Evolutionary conservation across 2,329 filamentous ascomycete genomes (phyloP).

Genomic region (Colletotrichum agaves): DNA sequence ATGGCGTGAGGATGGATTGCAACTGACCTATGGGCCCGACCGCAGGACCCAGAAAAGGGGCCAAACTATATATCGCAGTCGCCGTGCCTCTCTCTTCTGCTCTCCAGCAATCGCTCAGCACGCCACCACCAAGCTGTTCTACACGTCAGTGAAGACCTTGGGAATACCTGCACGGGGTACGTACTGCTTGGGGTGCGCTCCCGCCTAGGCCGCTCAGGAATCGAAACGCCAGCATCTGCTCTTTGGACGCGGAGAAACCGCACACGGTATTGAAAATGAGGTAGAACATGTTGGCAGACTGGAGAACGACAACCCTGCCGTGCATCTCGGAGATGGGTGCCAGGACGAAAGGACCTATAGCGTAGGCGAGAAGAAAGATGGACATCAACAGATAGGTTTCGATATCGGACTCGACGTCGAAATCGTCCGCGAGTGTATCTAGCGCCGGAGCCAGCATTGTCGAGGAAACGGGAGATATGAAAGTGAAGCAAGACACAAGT

Average conservation of each 20-base stretch:
- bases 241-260: conserved; percentile 57
- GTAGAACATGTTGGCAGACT: conserved; percentile 60
- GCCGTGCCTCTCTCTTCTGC: conserved; percentile 52
- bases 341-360: conserved; percentile 62
- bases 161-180: neutral
- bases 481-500: conserved; percentile 55
- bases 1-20: no score
- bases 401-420: conserved; percentile 55
- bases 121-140: conserved; percentile 54
- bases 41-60: conserved; percentile 56
- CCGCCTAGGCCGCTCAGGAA: conserved; percentile 60
- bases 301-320: conserved; percentile 57
- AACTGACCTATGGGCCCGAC: conserved; percentile 52
- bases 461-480: conserved; percentile 66
- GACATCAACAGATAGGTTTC: conserved; percentile 64
- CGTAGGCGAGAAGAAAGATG: conserved; percentile 68
- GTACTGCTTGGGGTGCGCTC: conserved; percentile 57
- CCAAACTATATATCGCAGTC: conserved; percentile 48
- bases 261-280: conserved; percentile 65
- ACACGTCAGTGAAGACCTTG: neutral
- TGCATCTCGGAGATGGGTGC: conserved; percentile 64
- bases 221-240: conserved; percentile 60
- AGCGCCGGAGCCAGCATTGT: conserved; percentile 62
- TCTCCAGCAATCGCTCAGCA: conserved; percentile 60
- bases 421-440: conserved; percentile 53